Evolutionary conservation across 2,329 filamentous ascomycete genomes (phyloP).

Genomic region (Ophiostoma montium): DNA sequence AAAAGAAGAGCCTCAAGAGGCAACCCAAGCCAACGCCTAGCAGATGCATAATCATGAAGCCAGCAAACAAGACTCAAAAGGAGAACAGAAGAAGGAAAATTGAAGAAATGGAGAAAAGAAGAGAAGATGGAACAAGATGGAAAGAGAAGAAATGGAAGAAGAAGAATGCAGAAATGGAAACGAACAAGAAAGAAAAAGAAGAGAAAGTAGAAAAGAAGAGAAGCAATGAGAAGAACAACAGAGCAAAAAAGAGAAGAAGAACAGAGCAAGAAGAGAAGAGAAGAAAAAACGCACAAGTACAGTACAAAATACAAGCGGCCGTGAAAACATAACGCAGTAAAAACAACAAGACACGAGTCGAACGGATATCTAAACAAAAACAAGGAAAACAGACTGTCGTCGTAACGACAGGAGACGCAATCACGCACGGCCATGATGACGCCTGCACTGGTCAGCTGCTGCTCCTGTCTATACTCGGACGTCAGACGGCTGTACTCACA

Average conservation of each 20-base stretch:
- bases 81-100: not conserved
- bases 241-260: not conserved
- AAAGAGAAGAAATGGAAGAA: not conserved
- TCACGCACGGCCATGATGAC: not conserved
- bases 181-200: not conserved
- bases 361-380: not conserved
- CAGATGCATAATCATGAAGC: too few relatives aligned
- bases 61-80: too few relatives aligned
- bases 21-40: too few relatives aligned
- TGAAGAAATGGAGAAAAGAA: not conserved
- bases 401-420: not conserved
- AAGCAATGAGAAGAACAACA: not conserved
- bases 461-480: too few relatives aligned
- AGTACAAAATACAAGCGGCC: not conserved
- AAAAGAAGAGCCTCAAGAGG: too few relatives aligned
- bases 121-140: not conserved
- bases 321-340: not conserved
- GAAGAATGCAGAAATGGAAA: not conserved
- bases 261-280: not conserved
- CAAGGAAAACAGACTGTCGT: not conserved
- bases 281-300: not conserved
- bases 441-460: not conserved
- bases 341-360: not conserved
- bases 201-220: not conserved
- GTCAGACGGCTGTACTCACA: not conserved